Conservation (phyloP, 2,329 filamentous ascomycete species). For the Nemania sp. region DNA sequence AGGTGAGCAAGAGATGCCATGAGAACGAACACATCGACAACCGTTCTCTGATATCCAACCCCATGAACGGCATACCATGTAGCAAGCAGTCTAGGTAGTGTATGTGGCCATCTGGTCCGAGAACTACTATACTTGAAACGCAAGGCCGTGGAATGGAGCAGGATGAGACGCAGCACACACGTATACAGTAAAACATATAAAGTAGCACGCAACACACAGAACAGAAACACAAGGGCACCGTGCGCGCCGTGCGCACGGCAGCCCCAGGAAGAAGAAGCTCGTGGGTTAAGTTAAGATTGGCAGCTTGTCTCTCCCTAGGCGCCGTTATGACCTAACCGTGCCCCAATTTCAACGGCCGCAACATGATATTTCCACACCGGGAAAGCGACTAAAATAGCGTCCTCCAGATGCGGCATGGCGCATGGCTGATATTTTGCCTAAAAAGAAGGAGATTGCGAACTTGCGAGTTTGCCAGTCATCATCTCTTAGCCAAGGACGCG, state of each 20-base stretch:
- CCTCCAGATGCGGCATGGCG: constrained; percentile 29
- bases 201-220: background rate
- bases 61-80: background rate
- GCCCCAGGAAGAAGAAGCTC: constrained; percentile 18
- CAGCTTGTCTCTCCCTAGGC: constrained; percentile 19
- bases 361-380: constrained; percentile 23
- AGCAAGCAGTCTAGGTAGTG: too few species aligned
- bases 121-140: constrained; percentile 4
- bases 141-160: constrained; percentile 2
- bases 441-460: constrained; percentile 24
- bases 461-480: constrained; percentile 18
- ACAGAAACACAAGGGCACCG: background rate
- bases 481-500: background rate
- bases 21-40: background rate
- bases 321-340: constrained; percentile 35
- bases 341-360: constrained; percentile 29
- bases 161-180: constrained; percentile 11
- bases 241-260: constrained; percentile 23
- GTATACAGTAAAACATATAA: too few species aligned
- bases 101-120: background rate
- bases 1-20: background rate
- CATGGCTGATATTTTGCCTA: constrained; percentile 29
- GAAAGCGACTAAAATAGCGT: constrained; percentile 30
- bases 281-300: constrained; percentile 12
- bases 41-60: background rate